phyloP scores from a whole-genome alignment of 2,329 filamentous ascomycete species.

The Apiospora pterosperma region DNA sequence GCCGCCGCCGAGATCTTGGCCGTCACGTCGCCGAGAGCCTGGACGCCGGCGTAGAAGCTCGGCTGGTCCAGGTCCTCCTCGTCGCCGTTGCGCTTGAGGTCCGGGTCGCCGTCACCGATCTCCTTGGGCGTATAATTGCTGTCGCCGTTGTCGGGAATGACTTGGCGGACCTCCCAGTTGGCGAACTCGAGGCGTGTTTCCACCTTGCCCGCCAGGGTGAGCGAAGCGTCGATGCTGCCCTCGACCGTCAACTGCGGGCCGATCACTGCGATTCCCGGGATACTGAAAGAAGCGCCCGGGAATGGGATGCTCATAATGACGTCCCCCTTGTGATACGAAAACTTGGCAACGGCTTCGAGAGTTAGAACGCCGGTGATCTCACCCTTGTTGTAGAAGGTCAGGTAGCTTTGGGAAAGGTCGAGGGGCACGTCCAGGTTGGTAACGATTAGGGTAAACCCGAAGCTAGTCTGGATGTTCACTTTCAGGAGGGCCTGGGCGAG shows the following conservation, averaged over 20 bases:
- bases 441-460: slow-evolving; percentile 25
- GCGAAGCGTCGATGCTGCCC: slow-evolving; percentile 4
- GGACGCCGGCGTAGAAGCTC: slow-evolving; percentile 18
- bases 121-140: slow-evolving; percentile 12
- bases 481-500: slow-evolving; percentile 17
- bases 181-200: slow-evolving; percentile 24
- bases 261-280: slow-evolving; percentile 28
- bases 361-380: slow-evolving; percentile 20
- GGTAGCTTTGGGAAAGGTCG: slow-evolving; percentile 22
- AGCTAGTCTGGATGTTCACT: slow-evolving; percentile 21
- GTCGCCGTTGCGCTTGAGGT: slow-evolving; percentile 15
- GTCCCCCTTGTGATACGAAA: slow-evolving; percentile 15
- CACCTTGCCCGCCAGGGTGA: slow-evolving; percentile 19
- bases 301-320: slow-evolving; percentile 19
- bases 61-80: slow-evolving; percentile 12
- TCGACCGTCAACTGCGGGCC: slow-evolving; percentile 26
- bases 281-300: slow-evolving; percentile 23
- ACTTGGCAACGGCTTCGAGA: slow-evolving; percentile 21
- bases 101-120: slow-evolving; percentile 10
- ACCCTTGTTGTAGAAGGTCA: slow-evolving; percentile 23
- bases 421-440: slow-evolving; percentile 15
- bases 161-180: slow-evolving; percentile 18
- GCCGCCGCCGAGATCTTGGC: slow-evolving; percentile 15
- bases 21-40: slow-evolving; percentile 13
- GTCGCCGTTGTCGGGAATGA: slow-evolving; percentile 7